Evolutionary conservation across 495 filamentous ascomycete species (phyloP).

Genomic region (Aspergillus bridgeri): DNA sequence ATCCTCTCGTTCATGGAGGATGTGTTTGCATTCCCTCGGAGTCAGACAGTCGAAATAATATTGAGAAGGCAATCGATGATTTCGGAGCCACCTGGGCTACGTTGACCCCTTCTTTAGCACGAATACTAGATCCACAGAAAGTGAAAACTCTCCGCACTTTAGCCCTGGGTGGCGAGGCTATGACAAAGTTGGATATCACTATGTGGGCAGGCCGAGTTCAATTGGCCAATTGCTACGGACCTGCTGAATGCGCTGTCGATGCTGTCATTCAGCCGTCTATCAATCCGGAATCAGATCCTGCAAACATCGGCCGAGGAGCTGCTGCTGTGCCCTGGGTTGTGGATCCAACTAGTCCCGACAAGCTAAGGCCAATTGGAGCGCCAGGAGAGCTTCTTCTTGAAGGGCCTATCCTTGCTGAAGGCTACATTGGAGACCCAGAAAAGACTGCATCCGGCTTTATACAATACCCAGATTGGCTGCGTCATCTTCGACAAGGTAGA

Average conservation of each 20-base stretch:
- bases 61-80: slow-evolving; percentile 23
- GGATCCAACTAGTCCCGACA: slow-evolving; percentile 27
- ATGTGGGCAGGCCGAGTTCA: slow-evolving; percentile 33
- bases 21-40: slow-evolving; percentile 55
- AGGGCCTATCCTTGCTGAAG: slow-evolving; percentile 33
- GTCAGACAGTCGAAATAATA: slow-evolving; percentile 31
- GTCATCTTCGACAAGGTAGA: slow-evolving; percentile 18
- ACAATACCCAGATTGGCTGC: slow-evolving; percentile 33
- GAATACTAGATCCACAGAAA: slow-evolving; percentile 22
- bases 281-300: background rate
- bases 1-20: slow-evolving; percentile 43
- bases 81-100: slow-evolving; percentile 26
- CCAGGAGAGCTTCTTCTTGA: slow-evolving; percentile 41
- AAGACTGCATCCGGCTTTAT: slow-evolving; percentile 33
- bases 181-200: slow-evolving; percentile 31
- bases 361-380: slow-evolving; percentile 33
- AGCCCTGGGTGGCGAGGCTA: slow-evolving; percentile 39
- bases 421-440: slow-evolving; percentile 31
- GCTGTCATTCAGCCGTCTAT: background rate
- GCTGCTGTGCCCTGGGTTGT: slow-evolving; percentile 28
- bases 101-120: slow-evolving; percentile 41
- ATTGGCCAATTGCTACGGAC: slow-evolving; percentile 40
- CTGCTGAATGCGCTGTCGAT: slow-evolving; percentile 11
- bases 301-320: background rate
- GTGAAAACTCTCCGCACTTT: slow-evolving; percentile 39